Base-by-base conservation (phyloP, 768 basidiomycete species). In the Hebeloma cylindrosporum region DNA sequence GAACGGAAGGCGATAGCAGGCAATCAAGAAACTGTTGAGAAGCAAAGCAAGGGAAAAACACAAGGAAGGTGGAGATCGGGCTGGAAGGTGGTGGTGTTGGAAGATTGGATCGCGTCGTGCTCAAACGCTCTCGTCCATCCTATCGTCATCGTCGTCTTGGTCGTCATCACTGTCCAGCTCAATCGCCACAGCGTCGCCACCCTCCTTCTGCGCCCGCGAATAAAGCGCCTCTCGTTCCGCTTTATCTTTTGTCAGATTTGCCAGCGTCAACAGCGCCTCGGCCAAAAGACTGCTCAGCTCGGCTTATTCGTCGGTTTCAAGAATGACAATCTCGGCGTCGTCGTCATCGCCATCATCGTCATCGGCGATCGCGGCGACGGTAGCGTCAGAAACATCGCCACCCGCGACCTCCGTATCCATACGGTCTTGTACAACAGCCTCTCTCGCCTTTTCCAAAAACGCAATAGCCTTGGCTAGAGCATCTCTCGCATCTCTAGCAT, bases 221-320 rank as follows among this genome's bases (percentile, higher is more conserved):
- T 82, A 83, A 50, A 82, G 61, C 53, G 66, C 70, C 60, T 82
- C 80, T 25, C 77, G 66, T 48, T 68, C 62, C 30, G 51, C 57
- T 57, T 66, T 67, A 51, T 81, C 77, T 43, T 57, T 54, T 2
- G 79, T 81, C 28, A 84, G 57, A 56, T 82, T 83, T 21, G 78
- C 82, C 14, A 84, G 68, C 29, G 78, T 75, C 31, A 83, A 46
- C 10, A 83, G 63, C 17, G 80, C 78, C 59, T 84, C 82, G 0
- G 72, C 73, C 8, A 82, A 64, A 55, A 77, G 57, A 11, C 51
- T 43, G 18, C 52, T 58, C 41, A 71, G 51, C 50, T 71, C 66
- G n/a, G n/a, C n/a, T n/a, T n/a, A n/a, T n/a, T n/a, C n/a, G n/a
- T n/a, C n/a, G n/a, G n/a, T n/a, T n/a, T n/a, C n/a, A n/a, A n/a